These are phyloP conservation scores for Murraya koenigii DNA, from an alignment of 345 rosid species.

Conservation along the genomic window DNA sequence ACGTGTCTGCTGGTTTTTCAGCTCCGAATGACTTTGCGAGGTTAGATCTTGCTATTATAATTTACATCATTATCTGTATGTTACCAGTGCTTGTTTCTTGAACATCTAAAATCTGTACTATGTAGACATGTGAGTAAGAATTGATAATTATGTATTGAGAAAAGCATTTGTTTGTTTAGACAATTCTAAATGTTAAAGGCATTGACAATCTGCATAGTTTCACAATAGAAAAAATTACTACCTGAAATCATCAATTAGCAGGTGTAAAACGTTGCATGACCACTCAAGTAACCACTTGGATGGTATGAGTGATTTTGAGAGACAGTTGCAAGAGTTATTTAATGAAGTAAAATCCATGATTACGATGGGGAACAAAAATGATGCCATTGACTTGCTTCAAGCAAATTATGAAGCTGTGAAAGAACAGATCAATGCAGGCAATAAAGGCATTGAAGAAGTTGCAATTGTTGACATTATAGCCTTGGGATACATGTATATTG, in stretches of 20 bases:
- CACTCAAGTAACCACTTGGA: constrained; percentile 27
- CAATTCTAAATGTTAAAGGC: constrained; percentile 11
- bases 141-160: background rate
- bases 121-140: background rate
- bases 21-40: constrained; percentile 30
- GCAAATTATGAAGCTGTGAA: constrained; percentile 77
- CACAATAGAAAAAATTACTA: background rate
- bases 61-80: background rate
- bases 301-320: constrained; percentile 49
- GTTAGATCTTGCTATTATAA: constrained; percentile 28
- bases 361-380: constrained; percentile 48
- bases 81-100: background rate
- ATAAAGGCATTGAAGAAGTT: constrained; percentile 65
- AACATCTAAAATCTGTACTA: background rate
- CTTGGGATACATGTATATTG: constrained; percentile 70
- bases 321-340: constrained; percentile 67
- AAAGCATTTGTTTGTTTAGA: constrained; percentile 1
- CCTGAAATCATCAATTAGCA: constrained; percentile 22
- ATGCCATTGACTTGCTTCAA: constrained; percentile 69
- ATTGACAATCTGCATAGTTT: constrained; percentile 15
- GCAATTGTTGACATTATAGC: constrained; percentile 77
- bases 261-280: constrained; percentile 34
- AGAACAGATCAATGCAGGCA: constrained; percentile 58
- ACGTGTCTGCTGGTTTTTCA: constrained; percentile 35
- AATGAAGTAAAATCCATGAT: constrained; percentile 67